Evolutionary conservation across 768 basidiomycete genomes (phyloP), one percentile per base, ranked within the genome.

Genomic region (Candolleomyces efflorescens): DNA sequence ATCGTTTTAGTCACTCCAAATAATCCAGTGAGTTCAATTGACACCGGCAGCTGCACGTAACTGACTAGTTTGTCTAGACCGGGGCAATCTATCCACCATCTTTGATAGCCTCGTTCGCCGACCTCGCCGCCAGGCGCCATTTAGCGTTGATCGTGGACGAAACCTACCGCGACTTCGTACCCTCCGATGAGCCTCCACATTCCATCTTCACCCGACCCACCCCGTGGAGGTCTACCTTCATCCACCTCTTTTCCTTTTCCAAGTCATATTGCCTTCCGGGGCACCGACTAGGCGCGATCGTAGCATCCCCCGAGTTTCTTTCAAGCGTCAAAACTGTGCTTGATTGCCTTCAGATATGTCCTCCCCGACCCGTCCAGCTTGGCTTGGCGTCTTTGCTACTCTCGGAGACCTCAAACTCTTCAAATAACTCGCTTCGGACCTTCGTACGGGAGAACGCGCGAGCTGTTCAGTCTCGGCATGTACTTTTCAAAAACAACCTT

Each of bases 261-360:
- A 94, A 92, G 71, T 81, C 86, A 41, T 87, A 90, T 71, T 84
- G 81, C 52, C 76, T 90, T n/a, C 92, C 92, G 0, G 92, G 92
- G 0, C 87, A 92, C 68, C 82, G 92, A 11, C 80, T 94, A 4
- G 92, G 92, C 1, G 79, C 81, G 3, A 78, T 93, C 56, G 79
- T 84, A 18, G 85, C 87, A 0, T 82, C 85, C 0, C 82, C 85
- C 0, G 59, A 66, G 0, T 68, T 93, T 50, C 71, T 87, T 6
- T 61, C 61, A 15, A 63, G 78, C 4, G 70, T 82, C 17, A 66
- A 84, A 50, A 78, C 73, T 22, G 80, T 87, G 20, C 80, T 92
- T 12, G 92, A 94, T 68, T 87, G 84, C 60, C 73, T 92, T 38
- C 92, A 92, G 64, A 87, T 91, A 39, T 93, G 92, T 65, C 76